Evolutionary conservation across 768 basidiomycete genomes (phyloP).

Genomic region (Kwoniella bestiolae): DNA sequence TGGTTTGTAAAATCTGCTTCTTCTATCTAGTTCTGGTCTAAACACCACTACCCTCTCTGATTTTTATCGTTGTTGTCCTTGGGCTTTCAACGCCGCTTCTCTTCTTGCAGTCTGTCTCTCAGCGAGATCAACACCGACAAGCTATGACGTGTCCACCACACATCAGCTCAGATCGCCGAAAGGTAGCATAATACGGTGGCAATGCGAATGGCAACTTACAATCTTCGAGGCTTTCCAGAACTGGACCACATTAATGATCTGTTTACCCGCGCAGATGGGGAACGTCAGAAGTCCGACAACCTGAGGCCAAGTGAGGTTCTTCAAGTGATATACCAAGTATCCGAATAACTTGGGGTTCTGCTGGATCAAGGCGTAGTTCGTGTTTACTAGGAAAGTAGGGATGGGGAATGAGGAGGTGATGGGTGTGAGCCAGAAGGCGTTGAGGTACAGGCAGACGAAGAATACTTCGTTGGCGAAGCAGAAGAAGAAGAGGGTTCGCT

Average conservation of each 20-base stretch:
- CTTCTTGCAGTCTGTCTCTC: conserved; percentile 63
- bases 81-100: conserved; percentile 27
- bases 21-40: no score
- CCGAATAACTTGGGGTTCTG: conserved; percentile 34
- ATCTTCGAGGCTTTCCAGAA: conserved; percentile 89
- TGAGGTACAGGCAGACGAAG: conserved; percentile 91
- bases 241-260: conserved; percentile 92
- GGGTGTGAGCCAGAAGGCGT: conserved; percentile 78
- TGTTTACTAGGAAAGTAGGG: conserved; percentile 37
- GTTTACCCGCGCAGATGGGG: conserved; percentile 78
- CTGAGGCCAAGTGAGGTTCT: conserved; percentile 73
- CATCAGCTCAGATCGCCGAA: background rate
- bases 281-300: conserved; percentile 67
- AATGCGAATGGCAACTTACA: conserved; percentile 37
- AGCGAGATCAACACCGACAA: conserved; percentile 89
- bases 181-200: background rate
- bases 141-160: conserved; percentile 35
- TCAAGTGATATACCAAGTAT: conserved; percentile 28
- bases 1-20: no score
- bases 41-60: no score
- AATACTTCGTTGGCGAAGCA: conserved; percentile 96
- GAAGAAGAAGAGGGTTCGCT: conserved; percentile 87
- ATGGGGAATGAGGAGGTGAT: conserved; percentile 62
- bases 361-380: conserved; percentile 21
- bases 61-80: conserved; percentile 1